Percentiles rank a stretch among this genome's conserved stretches.
These are phyloP conservation scores for Podospora tetraspora DNA, from an alignment of 495 filamentous ascomycete genomes.

Conservation along the genomic window DNA sequence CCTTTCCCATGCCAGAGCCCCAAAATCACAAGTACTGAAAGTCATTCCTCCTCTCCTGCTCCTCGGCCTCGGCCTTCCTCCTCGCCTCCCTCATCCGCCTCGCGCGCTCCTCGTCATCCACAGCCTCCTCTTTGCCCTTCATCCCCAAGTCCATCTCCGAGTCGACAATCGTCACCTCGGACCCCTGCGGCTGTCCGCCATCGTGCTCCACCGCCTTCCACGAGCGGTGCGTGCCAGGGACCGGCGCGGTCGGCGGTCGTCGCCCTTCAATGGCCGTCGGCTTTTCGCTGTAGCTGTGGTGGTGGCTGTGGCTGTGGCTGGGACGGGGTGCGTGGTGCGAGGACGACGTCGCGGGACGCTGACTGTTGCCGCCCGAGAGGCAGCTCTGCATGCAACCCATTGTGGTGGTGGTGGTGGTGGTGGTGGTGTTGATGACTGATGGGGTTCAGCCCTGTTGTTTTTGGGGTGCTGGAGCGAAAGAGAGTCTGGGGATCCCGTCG, in stretches of 20 bases:
- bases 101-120: not conserved
- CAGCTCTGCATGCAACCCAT: not conserved
- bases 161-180: not conserved
- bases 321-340: not conserved
- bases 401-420: no score
- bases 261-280: not conserved
- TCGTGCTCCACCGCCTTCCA: not conserved
- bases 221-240: not conserved
- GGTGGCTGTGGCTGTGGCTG: not conserved
- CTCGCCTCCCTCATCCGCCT: not conserved
- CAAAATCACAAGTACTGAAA: not conserved
- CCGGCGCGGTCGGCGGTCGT: not conserved
- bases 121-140: not conserved
- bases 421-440: not conserved
- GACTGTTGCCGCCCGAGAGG: not conserved
- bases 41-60: not conserved
- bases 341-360: not conserved
- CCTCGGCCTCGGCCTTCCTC: not conserved
- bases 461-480: not conserved
- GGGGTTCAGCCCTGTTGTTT: not conserved
- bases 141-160: not conserved
- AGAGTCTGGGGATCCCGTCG: not conserved
- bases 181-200: not conserved
- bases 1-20: not conserved
- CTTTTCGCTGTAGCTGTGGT: not conserved